Base-by-base conservation (phyloP, 495 filamentous ascomycete genomes). In the Tuber indicum region DNA sequence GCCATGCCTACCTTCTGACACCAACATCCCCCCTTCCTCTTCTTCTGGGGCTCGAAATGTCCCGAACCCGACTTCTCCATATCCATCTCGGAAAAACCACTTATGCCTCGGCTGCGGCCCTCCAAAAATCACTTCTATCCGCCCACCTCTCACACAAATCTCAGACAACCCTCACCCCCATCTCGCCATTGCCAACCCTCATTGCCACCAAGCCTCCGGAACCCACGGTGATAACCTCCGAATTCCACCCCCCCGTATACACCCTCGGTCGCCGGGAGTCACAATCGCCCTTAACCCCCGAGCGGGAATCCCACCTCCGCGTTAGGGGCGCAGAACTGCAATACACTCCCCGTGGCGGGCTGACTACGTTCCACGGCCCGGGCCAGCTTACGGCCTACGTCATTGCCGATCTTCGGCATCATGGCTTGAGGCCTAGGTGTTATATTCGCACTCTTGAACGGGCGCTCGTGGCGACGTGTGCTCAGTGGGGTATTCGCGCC, bases 361-460 rank as follows among this genome's bases (percentile, higher is more conserved):
- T 96, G 76, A 94, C 92, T 0, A 98, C 96, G 7, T 99, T 97
- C 86, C 96, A 99, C 83, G 96, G 96, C 0, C 96, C 96, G 0
- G 96, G 96, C 0, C 96, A 99, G 83, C 85, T 95, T 76, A 92
- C 97, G 41, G 91, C 93, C 19, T 99, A 97, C 84, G 93, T 95
- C 21, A 89, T 98, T 58, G 84, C 96, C 36, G 93, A 97, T 82
- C 87, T 98, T 26, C 85, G 86, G n/a, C 81, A 85, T 0, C 86
- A 91, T 43, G 85, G 85, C 47, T 85, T 89, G 44, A 85, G 84
- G 26, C 86, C 89, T 39, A 86, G 92, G 23, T 89, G 88, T 79
- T 96, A 94, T 81, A 90, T 96, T 7, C 87, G 89, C 42, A 81
- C 92, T 42, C 87, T 99, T 0, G 95, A 99, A 85, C 86, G 89